phyloP scores from a whole-genome alignment of 2,329 filamentous ascomycete genomes.

The Epicoccum nigrum region DNA sequence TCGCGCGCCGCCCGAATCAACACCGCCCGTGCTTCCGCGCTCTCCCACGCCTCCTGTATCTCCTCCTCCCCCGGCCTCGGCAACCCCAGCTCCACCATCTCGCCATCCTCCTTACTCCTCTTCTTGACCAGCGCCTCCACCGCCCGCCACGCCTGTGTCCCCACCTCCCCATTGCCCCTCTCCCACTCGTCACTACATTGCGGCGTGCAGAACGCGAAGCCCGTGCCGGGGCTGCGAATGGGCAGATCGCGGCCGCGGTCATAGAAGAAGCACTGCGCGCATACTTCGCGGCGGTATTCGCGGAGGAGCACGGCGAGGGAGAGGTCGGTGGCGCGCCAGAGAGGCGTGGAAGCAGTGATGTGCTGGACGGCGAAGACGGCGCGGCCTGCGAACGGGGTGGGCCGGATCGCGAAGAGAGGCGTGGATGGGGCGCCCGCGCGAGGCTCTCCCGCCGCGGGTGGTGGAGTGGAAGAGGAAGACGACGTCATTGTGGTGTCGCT shows the following conservation, averaged over 20 bases:
- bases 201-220: slow-evolving; percentile 52
- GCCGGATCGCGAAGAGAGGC: slow-evolving; percentile 45
- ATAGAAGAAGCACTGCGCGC: slow-evolving; percentile 55
- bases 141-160: slow-evolving; percentile 42
- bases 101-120: slow-evolving; percentile 39
- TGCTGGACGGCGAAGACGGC: slow-evolving; percentile 51
- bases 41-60: slow-evolving; percentile 34
- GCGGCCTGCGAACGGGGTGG: slow-evolving; percentile 52
- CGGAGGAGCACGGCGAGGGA: slow-evolving; percentile 51
- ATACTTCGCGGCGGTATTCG: slow-evolving; percentile 57
- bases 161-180: slow-evolving; percentile 31
- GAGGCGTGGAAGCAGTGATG: slow-evolving; percentile 44
- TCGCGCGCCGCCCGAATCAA: too few species aligned
- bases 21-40: too few species aligned
- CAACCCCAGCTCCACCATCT: slow-evolving; percentile 41
- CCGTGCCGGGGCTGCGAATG: slow-evolving; percentile 46
- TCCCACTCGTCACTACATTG: slow-evolving; percentile 48
- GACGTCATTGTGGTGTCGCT: too few species aligned
- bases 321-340: slow-evolving; percentile 49
- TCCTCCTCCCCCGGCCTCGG: slow-evolving; percentile 37
- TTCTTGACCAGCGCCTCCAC: slow-evolving; percentile 43
- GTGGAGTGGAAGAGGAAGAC: too few species aligned
- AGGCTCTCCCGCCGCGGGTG: too few species aligned
- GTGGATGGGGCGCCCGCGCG: slow-evolving; percentile 6
- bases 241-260: slow-evolving; percentile 51